These are phyloP conservation scores for Fusarium sp. DNA, from an alignment of 2,329 filamentous ascomycete species.

Conservation along the genomic window DNA sequence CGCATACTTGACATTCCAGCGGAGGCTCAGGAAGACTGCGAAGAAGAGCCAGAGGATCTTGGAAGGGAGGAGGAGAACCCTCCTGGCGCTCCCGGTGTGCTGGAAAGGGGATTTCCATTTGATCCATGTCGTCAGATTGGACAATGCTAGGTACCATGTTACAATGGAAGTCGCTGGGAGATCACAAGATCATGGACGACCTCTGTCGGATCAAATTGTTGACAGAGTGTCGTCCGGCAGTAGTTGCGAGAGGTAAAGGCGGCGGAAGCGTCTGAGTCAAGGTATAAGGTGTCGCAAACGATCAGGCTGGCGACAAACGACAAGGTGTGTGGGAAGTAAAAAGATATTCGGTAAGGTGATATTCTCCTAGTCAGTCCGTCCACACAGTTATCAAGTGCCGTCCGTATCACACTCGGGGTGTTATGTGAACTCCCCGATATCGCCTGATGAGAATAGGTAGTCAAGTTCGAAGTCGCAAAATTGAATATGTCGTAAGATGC, in stretches of 20 bases:
- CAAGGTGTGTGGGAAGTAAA: conserved; percentile 26
- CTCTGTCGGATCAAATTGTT: conserved; percentile 36
- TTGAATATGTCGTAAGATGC: conserved; percentile 5
- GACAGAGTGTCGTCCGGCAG: conserved; percentile 46
- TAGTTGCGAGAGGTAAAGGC: conserved; percentile 20
- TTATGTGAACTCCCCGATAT: conserved; percentile 32
- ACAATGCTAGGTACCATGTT: conserved; percentile 51
- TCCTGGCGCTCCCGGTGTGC: conserved; percentile 45
- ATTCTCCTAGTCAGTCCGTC: conserved; percentile 37
- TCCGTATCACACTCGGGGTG: conserved; percentile 32
- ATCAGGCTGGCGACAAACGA: conserved; percentile 28
- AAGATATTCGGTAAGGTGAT: conserved; percentile 28
- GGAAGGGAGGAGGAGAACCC: conserved; percentile 50
- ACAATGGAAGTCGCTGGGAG: conserved; percentile 14
- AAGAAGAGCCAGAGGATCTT: conserved; percentile 61
- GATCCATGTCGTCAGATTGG: conserved; percentile 47
- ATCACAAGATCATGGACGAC: conserved; percentile 47
- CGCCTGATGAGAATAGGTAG: conserved; percentile 18
- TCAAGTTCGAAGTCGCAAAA: conserved; percentile 25
- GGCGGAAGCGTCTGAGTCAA: conserved; percentile 7
- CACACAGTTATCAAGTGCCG: conserved; percentile 35
- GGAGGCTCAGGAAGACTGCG: conserved; percentile 62
- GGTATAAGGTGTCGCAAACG: conserved; percentile 13
- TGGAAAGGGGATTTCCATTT: conserved; percentile 43
- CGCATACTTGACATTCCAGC: conserved; percentile 60